Percentiles rank a stretch among this genome's conserved stretches.
These are phyloP conservation scores for Lunasporangiospora selenospora DNA, from an alignment of 192 early-diverging fungal species.

Conservation along the genomic window DNA sequence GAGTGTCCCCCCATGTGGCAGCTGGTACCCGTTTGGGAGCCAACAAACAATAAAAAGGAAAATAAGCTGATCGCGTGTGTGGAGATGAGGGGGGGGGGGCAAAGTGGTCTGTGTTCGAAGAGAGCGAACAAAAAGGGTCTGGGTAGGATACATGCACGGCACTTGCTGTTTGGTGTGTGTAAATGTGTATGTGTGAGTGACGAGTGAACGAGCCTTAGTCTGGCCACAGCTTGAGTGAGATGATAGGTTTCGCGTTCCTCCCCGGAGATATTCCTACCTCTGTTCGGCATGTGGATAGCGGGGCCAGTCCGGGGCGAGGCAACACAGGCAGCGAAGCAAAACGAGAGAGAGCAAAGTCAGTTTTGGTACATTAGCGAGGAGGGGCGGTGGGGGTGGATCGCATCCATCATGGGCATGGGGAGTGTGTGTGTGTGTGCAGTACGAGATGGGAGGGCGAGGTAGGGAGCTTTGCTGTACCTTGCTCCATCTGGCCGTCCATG, in stretches of 20 bases:
- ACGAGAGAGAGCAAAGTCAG: no score
- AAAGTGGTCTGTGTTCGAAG: background rate
- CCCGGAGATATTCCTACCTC: no score
- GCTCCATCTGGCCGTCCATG: constrained; percentile 47
- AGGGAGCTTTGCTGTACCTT: constrained; percentile 12
- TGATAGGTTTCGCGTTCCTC: no score
- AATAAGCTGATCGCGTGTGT: constrained; percentile 5
- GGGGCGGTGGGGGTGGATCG: background rate
- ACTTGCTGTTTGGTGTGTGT: no score
- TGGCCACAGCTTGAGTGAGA: no score
- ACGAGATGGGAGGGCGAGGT: background rate
- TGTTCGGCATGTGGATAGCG: no score
- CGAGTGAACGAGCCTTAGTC: no score
- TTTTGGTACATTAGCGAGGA: no score
- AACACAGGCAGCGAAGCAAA: no score
- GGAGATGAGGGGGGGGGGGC: background rate
- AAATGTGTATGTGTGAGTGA: background rate
- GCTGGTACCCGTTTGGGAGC: no score
- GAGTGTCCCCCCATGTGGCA: no score
- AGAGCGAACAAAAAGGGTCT: background rate
- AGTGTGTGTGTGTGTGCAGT: background rate
- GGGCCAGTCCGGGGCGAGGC: no score
- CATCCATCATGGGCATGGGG: background rate
- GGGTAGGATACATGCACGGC: background rate
- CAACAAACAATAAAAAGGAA: constrained; percentile 3